Conservation (phyloP, 2,329 filamentous ascomycete genomes). For the Paramyrothecium sp. region DNA sequence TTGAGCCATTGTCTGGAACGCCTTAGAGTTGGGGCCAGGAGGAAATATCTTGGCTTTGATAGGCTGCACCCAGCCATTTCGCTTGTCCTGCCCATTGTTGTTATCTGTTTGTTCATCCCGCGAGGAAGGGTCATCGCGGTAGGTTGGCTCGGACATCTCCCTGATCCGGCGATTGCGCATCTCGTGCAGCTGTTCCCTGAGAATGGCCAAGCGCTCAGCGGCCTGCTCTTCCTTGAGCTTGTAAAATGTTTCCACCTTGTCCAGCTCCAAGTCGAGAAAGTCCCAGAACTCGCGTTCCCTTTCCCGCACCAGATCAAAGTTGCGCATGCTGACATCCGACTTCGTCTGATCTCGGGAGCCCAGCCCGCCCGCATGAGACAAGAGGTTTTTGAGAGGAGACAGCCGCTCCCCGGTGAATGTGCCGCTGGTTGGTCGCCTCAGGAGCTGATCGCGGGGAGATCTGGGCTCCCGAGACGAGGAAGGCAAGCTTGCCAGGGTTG, state of each 20-base stretch:
- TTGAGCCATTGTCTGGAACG: conserved; percentile 51
- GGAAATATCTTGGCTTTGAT: conserved; percentile 53
- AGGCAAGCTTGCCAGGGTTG: conserved; percentile 25
- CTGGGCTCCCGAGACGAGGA: conserved; percentile 12
- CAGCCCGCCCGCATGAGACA: conserved; percentile 25
- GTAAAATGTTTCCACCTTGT: conserved; percentile 94
- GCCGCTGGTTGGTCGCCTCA: conserved; percentile 6
- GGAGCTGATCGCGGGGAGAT: conserved; percentile 14
- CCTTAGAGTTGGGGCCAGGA: conserved; percentile 60
- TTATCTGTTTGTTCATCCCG: conserved; percentile 14
- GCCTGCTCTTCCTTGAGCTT: conserved; percentile 84
- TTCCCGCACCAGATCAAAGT: conserved; percentile 63
- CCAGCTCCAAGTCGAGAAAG: conserved; percentile 79
- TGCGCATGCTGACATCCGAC: conserved; percentile 41
- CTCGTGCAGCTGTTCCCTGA: conserved; percentile 85
- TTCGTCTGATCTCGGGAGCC: conserved; percentile 22
- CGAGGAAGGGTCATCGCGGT: conserved; percentile 22
- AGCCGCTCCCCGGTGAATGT: conserved; percentile 22
- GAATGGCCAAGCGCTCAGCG: conserved; percentile 63
- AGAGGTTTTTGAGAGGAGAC: conserved; percentile 30
- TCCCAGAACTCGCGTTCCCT: conserved; percentile 82
- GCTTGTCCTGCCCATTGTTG: conserved; percentile 23
- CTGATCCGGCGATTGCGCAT: conserved; percentile 83
- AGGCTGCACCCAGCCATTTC: conserved; percentile 47
- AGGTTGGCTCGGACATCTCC: conserved; percentile 56